Base-by-base conservation (phyloP, 352 stramenopile species). In the Phytopythium vexans region DNA sequence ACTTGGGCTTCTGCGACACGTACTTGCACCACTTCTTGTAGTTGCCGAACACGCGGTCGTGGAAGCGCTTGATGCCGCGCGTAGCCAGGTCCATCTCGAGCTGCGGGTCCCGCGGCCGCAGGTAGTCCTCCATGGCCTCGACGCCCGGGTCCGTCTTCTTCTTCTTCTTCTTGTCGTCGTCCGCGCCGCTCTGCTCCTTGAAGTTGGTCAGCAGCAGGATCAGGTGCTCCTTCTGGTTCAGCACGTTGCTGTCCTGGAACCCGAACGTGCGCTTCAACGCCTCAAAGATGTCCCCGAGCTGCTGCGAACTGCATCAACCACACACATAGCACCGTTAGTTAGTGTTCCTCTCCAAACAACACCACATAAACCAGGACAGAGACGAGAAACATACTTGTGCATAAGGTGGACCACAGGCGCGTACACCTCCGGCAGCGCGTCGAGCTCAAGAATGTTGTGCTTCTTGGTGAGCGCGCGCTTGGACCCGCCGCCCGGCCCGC, bases 251-350 rank as follows among this genome's bases (percentile, higher is more conserved):
- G 31, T 96, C 85, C 71, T 99, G 95, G 68, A 99, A 99, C 3
- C 95, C 96, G 64, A 98, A 98, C 42, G 96, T 97, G 58, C 88
- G 90, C 45, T 96, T 96, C 21, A 98, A 57, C 43, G 93, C 90
- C 58, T 98, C 94, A 61, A 96, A 98, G 43, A 93, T 78, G 49
- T 93, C 70, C 34, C 46, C 46, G 46, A 33, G 48, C 80, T 82
- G 37, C n/a, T n/a, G n/a, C n/a, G n/a, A n/a, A n/a, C n/a, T n/a
- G n/a, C n/a, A n/a, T n/a, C n/a, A n/a, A n/a, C n/a, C n/a, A n/a
- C n/a, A n/a, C n/a, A n/a, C n/a, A n/a, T n/a, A n/a, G n/a, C n/a
- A n/a, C n/a, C n/a, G n/a, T n/a, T n/a, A n/a, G n/a, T n/a, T n/a
- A n/a, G n/a, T n/a, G n/a, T n/a, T n/a, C n/a, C n/a, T n/a, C n/a